Conservation (phyloP, 495 filamentous ascomycete genomes). For the Eremomyces bilateralis region DNA sequence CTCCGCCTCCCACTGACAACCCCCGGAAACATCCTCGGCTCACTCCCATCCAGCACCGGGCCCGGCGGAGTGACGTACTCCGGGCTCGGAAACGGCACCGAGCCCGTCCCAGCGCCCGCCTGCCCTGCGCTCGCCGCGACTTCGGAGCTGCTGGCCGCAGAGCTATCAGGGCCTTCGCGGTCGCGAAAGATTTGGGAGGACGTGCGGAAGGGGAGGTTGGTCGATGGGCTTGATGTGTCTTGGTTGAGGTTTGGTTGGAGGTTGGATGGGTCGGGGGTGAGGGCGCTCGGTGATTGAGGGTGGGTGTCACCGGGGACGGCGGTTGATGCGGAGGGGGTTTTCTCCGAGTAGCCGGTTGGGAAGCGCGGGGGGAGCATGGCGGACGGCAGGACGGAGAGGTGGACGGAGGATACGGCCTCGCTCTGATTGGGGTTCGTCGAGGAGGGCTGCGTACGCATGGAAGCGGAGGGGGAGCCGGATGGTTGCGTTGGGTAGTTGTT, state of each 20-base stretch:
- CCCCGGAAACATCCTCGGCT: conserved; percentile 20
- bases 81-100: conserved; percentile 5
- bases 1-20: conserved; percentile 14
- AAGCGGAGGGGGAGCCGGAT: conserved; percentile 11
- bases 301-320: too few species aligned
- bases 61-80: conserved; percentile 2
- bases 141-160: conserved; percentile 11
- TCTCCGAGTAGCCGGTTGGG: too few species aligned
- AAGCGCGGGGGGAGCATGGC: conserved; percentile 2
- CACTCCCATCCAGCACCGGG: conserved; percentile 6
- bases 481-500: too few species aligned
- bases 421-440: conserved; percentile 4
- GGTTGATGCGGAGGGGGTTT: too few species aligned
- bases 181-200: conserved; percentile 6
- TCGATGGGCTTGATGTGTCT: too few species aligned
- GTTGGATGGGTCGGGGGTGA: conserved; percentile 8
- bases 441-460: conserved; percentile 12
- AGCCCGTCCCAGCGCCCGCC: too few species aligned
- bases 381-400: conserved; percentile 8
- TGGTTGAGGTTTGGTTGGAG: too few species aligned
- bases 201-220: background rate
- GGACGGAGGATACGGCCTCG: background rate
- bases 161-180: conserved; percentile 3
- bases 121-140: conserved; percentile 13
- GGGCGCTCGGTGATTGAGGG: too few species aligned